These are phyloP conservation scores for Hypomontagnella submonticulosa DNA, from an alignment of 495 filamentous ascomycete species.

Conservation along the genomic window DNA sequence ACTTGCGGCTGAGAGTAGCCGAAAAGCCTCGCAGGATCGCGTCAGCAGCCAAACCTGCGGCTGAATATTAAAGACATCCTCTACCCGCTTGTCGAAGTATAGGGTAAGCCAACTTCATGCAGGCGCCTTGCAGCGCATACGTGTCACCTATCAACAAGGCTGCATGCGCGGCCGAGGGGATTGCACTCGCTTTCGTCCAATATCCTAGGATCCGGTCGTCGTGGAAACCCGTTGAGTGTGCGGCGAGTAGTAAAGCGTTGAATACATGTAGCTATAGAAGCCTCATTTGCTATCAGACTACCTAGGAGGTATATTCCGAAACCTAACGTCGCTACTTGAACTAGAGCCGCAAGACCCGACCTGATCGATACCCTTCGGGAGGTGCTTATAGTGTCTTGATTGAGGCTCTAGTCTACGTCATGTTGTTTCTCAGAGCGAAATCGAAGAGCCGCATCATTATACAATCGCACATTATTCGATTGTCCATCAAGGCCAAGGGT, in stretches of 20 bases:
- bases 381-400: not conserved
- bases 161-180: conserved; percentile 3
- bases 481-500: too few relatives aligned
- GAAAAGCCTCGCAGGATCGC: conserved; percentile 12
- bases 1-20: conserved; percentile 9
- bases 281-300: not conserved
- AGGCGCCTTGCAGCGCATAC: conserved; percentile 27
- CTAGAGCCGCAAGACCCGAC: conserved; percentile 7
- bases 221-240: not conserved
- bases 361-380: not conserved
- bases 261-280: not conserved
- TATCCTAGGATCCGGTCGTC: not conserved
- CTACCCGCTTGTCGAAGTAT: conserved; percentile 13
- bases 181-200: conserved; percentile 3
- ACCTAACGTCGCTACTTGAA: not conserved
- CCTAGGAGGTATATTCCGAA: too few relatives aligned
- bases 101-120: conserved; percentile 28
- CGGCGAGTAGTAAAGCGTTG: not conserved
- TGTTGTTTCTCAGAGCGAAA: too few relatives aligned
- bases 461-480: too few relatives aligned
- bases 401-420: too few relatives aligned
- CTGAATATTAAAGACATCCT: conserved; percentile 32
- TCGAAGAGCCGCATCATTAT: too few relatives aligned
- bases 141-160: conserved; percentile 30
- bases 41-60: conserved; percentile 27